phyloP scores from a whole-genome alignment of 2,329 filamentous ascomycete genomes.

The Sclerotinia spermophila region DNA sequence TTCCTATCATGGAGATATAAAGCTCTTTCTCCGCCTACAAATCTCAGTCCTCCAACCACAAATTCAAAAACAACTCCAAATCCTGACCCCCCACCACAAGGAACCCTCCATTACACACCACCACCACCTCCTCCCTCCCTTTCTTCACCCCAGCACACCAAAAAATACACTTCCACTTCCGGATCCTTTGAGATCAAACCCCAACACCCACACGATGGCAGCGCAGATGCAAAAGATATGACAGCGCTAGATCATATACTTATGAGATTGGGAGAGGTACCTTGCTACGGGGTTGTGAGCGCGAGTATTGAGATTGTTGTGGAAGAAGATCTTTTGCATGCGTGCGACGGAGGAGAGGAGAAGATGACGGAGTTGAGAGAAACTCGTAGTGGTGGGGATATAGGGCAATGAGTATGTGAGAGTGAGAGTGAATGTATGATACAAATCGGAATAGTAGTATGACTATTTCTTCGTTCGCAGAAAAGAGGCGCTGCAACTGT shows the following conservation, averaged over 20 bases:
- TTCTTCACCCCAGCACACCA: fast-evolving
- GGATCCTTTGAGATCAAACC: neutral
- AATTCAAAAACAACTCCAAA: neutral
- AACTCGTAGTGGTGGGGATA: no score
- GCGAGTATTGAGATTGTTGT: neutral
- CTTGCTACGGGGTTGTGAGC: neutral
- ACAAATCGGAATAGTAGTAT: no score
- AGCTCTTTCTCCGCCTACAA: neutral
- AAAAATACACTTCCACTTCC: neutral
- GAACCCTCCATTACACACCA: neutral
- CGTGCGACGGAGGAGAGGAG: no score
- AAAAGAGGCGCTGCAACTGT: no score
- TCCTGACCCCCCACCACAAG: neutral
- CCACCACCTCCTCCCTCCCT: no score
- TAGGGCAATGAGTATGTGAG: no score
- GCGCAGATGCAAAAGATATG: no score
- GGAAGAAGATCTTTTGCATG: neutral
- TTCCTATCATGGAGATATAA: neutral
- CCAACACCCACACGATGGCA: fast-evolving
- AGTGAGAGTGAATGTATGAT: no score
- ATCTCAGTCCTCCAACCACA: no score
- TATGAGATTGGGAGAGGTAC: neutral
- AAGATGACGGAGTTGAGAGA: no score
- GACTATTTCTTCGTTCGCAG: no score
- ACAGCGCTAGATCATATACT: neutral